Evolutionary conservation across 768 basidiomycete genomes (phyloP).

Genomic region (Gelatoporia subvermispora): DNA sequence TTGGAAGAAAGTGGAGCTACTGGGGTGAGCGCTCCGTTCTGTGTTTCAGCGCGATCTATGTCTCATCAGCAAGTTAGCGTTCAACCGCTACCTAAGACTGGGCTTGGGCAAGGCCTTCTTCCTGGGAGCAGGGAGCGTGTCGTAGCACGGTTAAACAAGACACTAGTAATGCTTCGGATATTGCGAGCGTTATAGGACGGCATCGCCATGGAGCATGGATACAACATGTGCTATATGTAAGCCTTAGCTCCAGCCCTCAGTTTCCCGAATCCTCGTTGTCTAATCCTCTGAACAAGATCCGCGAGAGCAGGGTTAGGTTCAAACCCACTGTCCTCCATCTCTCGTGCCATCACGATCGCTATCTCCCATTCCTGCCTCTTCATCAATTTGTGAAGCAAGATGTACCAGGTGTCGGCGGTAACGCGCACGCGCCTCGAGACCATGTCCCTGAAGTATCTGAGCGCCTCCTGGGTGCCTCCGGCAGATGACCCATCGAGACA

Average conservation of each 20-base stretch:
- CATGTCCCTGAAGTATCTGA: constrained; percentile 63
- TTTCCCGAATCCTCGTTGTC: constrained; percentile 25
- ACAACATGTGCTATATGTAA: background rate
- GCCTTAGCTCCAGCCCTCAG: constrained; percentile 2
- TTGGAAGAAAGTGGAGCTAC: constrained; percentile 82
- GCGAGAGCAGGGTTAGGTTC: constrained; percentile 39
- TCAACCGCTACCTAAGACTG: constrained; percentile 62
- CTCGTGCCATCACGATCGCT: constrained; percentile 55
- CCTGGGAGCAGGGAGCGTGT: constrained; percentile 27
- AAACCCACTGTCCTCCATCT: constrained; percentile 49
- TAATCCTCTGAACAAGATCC: constrained; percentile 48
- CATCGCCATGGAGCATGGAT: background rate
- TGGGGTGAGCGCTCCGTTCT: constrained; percentile 55
- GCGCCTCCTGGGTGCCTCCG: constrained; percentile 48
- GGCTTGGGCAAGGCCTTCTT: constrained; percentile 66
- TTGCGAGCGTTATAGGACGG: background rate
- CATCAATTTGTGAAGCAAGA: constrained; percentile 64
- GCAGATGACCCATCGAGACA: constrained; percentile 49
- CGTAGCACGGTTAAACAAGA: no score
- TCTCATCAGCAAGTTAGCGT: constrained; percentile 41
- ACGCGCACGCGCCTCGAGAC: constrained; percentile 39
- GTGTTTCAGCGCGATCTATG: constrained; percentile 1
- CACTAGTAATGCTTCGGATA: constrained; percentile 12
- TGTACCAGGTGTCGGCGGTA: constrained; percentile 69
- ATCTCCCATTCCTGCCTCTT: constrained; percentile 53